A percentile compares a stretch with the other conserved stretches of the same genome.
Conservation (phyloP, 73 alveolate genomes). For the Paramecium biaurelia region DNA sequence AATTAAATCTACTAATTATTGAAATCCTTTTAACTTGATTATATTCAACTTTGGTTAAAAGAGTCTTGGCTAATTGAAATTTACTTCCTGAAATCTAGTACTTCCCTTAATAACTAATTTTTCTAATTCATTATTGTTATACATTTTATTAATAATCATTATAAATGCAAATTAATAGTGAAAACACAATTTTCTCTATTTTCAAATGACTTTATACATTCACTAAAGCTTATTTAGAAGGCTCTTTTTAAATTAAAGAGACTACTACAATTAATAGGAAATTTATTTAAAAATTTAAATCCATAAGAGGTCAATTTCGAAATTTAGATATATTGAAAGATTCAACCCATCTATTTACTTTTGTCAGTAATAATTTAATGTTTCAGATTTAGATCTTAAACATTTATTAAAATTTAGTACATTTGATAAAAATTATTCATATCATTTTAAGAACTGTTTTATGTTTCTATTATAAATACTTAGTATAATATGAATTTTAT, state of each 20-base stretch:
- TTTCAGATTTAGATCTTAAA: too few species aligned
- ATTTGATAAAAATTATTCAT: too few species aligned
- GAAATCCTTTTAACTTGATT: conserved; percentile 38
- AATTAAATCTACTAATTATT: neutral
- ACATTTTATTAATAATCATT: neutral
- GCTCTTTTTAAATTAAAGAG: neutral
- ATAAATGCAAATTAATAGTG: neutral
- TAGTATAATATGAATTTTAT: too few species aligned
- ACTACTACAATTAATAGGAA: neutral
- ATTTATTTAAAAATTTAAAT: too few species aligned
- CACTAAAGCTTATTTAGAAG: neutral
- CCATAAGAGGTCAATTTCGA: neutral
- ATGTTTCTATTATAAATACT: too few species aligned
- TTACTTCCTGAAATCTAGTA: neutral
- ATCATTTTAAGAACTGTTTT: too few species aligned
- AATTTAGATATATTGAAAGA: too few species aligned
- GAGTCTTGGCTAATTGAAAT: conserved; percentile 3
- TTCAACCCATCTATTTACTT: too few species aligned
- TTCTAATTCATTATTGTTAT: neutral
- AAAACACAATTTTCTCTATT: neutral
- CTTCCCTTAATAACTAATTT: neutral
- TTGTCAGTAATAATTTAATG: too few species aligned
- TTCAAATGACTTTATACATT: neutral
- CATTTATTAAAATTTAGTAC: too few species aligned
- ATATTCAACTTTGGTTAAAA: neutral